Conservation (phyloP, 129 eudicot species). For the Centella asiatica region DNA sequence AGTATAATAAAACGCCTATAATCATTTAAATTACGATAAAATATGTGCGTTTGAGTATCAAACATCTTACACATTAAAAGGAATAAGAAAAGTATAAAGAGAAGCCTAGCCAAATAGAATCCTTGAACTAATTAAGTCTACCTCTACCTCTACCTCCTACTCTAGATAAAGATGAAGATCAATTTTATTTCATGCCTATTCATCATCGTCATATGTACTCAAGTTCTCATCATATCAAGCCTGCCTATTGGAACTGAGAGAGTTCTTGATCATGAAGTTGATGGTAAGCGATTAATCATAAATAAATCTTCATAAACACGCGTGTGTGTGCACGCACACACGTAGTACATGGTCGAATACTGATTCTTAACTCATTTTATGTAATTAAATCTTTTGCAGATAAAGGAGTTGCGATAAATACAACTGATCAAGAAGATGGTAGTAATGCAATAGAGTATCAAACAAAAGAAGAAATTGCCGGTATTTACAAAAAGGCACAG, state of each 20-base stretch:
- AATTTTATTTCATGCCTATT: conserved; percentile 12
- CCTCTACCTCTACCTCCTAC: neutral
- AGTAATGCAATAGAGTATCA: neutral
- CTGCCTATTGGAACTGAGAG: neutral
- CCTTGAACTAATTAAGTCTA: neutral
- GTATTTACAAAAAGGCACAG: neutral
- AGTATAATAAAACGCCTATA: too few relatives aligned
- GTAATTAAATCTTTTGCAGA: neutral
- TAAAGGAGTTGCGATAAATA: neutral
- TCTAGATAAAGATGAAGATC: conserved; percentile 21
- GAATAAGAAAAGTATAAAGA: too few relatives aligned
- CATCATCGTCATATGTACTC: conserved; percentile 13
- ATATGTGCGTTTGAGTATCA: too few relatives aligned
- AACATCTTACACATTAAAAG: too few relatives aligned
- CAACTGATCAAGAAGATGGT: conserved; percentile 2
- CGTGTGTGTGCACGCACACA: neutral
- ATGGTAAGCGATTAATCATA: conserved; percentile 9
- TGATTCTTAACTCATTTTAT: too few relatives aligned
- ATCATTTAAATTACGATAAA: too few relatives aligned
- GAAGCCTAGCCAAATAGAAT: neutral
- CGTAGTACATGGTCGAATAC: too few relatives aligned
- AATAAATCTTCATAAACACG: neutral
- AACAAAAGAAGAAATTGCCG: neutral
- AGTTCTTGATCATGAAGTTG: conserved; percentile 5
- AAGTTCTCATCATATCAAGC: neutral